phyloP scores from a whole-genome alignment of 106 monocot species.

The Apostasia ramifera region DNA sequence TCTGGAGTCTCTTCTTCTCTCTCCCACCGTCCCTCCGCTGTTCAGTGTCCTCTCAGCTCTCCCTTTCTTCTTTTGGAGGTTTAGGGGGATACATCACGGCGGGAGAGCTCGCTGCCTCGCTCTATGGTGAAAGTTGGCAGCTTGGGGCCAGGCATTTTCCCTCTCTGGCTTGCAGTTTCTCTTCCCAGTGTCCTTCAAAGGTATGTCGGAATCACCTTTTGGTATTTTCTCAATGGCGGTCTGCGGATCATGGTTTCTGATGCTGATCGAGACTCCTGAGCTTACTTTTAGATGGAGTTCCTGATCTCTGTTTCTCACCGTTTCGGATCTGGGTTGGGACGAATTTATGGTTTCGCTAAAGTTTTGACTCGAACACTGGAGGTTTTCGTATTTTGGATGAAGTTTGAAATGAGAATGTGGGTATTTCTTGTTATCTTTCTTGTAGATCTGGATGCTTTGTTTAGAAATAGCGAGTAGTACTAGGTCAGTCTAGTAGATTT shows the following conservation, averaged over 20 bases:
- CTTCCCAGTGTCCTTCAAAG: background rate
- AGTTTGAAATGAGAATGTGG: background rate
- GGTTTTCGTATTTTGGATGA: background rate
- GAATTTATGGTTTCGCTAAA: background rate
- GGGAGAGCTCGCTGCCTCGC: background rate
- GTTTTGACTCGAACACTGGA: background rate
- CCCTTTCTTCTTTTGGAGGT: conserved; percentile 10
- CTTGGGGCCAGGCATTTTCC: background rate
- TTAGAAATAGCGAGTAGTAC: background rate
- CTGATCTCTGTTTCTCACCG: background rate
- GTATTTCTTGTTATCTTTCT: background rate
- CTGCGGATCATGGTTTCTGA: background rate
- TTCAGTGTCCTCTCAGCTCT: conserved; percentile 6
- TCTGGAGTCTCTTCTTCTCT: background rate
- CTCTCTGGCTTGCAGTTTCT: conserved; percentile 2
- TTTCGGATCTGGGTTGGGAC: background rate
- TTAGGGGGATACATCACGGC: background rate
- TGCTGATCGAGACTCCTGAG: background rate
- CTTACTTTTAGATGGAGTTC: background rate
- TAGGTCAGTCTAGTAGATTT: background rate
- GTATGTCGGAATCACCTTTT: background rate
- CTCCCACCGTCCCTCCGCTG: background rate
- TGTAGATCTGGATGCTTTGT: conserved; percentile 2
- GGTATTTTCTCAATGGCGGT: background rate
- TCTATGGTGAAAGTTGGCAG: background rate